Evolutionary conservation across 2,329 filamentous ascomycete species (phyloP).

Genomic region (Berkeleyomyces basicola): DNA sequence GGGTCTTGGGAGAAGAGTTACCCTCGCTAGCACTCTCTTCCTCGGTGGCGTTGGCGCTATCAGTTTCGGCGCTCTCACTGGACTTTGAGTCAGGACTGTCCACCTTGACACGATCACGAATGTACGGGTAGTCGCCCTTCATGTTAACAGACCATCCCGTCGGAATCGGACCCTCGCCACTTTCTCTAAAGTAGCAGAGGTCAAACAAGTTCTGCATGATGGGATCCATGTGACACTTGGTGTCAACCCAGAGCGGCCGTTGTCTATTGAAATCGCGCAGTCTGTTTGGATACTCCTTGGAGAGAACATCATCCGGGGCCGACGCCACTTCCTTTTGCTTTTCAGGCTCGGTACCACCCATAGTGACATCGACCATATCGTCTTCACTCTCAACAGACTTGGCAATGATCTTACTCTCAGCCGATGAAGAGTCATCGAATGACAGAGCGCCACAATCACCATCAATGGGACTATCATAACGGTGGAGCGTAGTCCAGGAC

Average conservation of each 20-base stretch:
- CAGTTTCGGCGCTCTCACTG: conserved; percentile 22
- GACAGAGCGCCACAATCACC: conserved; percentile 14
- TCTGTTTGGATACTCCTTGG: conserved; percentile 16
- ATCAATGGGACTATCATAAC: conserved; percentile 25
- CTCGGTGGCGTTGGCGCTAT: conserved; percentile 25
- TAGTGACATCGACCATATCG: conserved; percentile 76
- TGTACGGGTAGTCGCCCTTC: conserved; percentile 38
- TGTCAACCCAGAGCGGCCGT: conserved; percentile 37
- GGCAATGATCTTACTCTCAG: conserved; percentile 48
- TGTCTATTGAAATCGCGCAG: conserved; percentile 32
- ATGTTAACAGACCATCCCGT: conserved; percentile 52
- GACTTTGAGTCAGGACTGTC: conserved; percentile 29
- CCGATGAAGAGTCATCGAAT: conserved; percentile 33
- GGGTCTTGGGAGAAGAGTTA: conserved; percentile 25
- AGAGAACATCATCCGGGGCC: not conserved
- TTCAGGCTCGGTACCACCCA: conserved; percentile 39
- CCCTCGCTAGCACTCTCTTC: conserved; percentile 39
- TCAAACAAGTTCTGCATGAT: conserved; percentile 59
- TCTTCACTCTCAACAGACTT: conserved; percentile 78
- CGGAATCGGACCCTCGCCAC: conserved; percentile 35
- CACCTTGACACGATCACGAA: conserved; percentile 29
- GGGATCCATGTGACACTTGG: conserved; percentile 40
- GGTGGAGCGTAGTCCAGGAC: conserved; percentile 46
- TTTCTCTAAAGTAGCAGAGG: conserved; percentile 46
- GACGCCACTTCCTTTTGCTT: conserved; percentile 22